Base-by-base conservation (phyloP, 352 stramenopile species). In the Phytophthora brassicae region DNA sequence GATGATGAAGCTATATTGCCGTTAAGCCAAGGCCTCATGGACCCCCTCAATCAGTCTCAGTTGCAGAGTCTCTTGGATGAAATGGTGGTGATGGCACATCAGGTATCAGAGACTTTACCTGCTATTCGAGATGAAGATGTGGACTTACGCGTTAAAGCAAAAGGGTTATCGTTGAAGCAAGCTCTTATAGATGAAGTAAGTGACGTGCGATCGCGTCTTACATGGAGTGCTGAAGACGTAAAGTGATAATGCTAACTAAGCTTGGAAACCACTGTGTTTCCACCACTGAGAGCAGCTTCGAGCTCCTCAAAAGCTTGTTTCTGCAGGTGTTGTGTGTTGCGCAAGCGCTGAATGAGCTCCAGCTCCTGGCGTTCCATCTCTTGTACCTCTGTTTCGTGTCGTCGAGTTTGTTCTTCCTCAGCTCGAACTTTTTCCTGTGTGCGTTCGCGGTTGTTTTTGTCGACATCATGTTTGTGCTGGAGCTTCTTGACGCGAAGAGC, bases 281-380 rank as follows among this genome's bases (percentile, higher is more conserved):
- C 58, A 42, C 80, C 82, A 14, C 66, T 88, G 26, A 94, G 69
- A 1, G 84, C 86, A 17, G 80, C 78, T 72, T 94, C 86, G 20
- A 94, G 79, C 49, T 94, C 84, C 46, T 94, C 81, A 39, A 92
- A 92, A 0, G 84, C 86, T 53, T 94, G 80, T 54, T 92, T 92
- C 59, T 95, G 86, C 24, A 95, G 41, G 45, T 93, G 82, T 66
- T 95, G 84, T 28, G 84, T 95, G 67, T 90, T 92, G 55, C 84
- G 81, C 29, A 93, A 71, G 4, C 84, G 69, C 48, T 93, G 79
- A 53, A 93, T 95, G 31, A 93, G 75, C 66, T 95, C 84, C 13
- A 90, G 57, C 59, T 93, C 86, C 33, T 90, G 64, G 19, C 72
- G 82, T 51, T 94, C 86, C 86, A 94, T 94, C 31, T 91, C 82